Evolutionary conservation across 768 basidiomycete species (phyloP), one percentile per base, ranked within the genome.

Genomic region (Mrakia blollopis): DNA sequence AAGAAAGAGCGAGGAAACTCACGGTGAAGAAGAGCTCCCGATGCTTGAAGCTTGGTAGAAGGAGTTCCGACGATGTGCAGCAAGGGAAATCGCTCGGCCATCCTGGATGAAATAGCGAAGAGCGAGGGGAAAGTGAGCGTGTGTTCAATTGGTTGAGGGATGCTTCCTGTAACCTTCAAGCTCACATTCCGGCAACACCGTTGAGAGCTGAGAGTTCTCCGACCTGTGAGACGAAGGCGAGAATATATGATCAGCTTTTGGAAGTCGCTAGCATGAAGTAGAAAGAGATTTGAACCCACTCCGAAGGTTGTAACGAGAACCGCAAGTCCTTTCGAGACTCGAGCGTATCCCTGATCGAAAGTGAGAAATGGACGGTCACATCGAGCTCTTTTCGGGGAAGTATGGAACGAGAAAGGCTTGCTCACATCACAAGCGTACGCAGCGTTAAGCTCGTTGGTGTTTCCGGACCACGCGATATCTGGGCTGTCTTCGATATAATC

Each of bases 21-120:
- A 77, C 70, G 94, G 80, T 95, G 94, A 39, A 96, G 86, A 82
- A 94, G 85, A 7, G 92, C 90, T 72, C 88, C 88, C 30, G 85
- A 73, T 18, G 76, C 89, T 80, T 93, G 90, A 80, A 94, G 89
- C 21, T 84, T 80, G 6, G 91, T 92, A 80, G 88, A 90, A 0
- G 94, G 93, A 0, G 88, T 88, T 60, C 94, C 94, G 44, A 90
- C 94, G 73, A 98, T 87, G 80, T 96, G 94, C 18, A 98, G 85
- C 1, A 96, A 87, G 11, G 94, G 94, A 5, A 98, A 89, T 86
- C 92, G 91, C 83, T 97, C 94, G 62, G 93, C 37, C 77, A 74
- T 23, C 91, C 91, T 91, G 44, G 30, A 11, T 11, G 39, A 41
- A 41, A 41, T 5, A 41, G n/a, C n/a, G n/a, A 13, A 44, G 7